Evolutionary conservation across 2,329 filamentous ascomycete genomes (phyloP).

Genomic region (Fusarium stilboides): DNA sequence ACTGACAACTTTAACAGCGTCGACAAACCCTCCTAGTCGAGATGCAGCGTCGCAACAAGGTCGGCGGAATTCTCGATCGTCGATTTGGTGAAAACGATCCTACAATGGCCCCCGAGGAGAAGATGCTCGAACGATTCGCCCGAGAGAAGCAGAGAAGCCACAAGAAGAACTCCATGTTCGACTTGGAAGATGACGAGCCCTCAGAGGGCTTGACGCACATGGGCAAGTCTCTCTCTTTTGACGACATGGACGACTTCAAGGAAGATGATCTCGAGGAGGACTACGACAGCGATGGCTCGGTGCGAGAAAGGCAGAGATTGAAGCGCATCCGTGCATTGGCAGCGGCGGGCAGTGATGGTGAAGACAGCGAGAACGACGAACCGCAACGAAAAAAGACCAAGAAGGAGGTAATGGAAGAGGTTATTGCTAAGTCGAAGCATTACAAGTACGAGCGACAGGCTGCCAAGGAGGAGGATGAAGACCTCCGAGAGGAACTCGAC

Average conservation of each 20-base stretch:
- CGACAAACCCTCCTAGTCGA: constrained; percentile 89
- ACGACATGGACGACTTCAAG: constrained; percentile 81
- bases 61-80: constrained; percentile 91
- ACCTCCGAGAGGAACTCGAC: constrained; percentile 86
- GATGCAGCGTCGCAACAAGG: constrained; percentile 89
- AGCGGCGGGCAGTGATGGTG: constrained; percentile 64
- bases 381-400: constrained; percentile 94
- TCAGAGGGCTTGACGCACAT: constrained; percentile 83
- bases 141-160: constrained; percentile 85
- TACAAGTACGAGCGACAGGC: constrained; percentile 96
- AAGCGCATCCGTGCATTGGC: constrained; percentile 69
- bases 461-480: constrained; percentile 93
- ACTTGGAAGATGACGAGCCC: constrained; percentile 83
- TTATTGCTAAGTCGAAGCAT: constrained; percentile 96
- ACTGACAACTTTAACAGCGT: constrained; percentile 64
- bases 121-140: constrained; percentile 91
- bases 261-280: constrained; percentile 78
- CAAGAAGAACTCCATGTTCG: constrained; percentile 86
- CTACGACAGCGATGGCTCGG: constrained; percentile 70
- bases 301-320: constrained; percentile 67
- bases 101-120: constrained; percentile 92
- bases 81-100: constrained; percentile 97
- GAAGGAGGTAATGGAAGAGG: constrained; percentile 96
- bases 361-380: constrained; percentile 66
- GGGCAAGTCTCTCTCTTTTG: constrained; percentile 80